phyloP scores from a whole-genome alignment of 2,329 filamentous ascomycete species.

The Sclerotinia sclerotiorum region DNA sequence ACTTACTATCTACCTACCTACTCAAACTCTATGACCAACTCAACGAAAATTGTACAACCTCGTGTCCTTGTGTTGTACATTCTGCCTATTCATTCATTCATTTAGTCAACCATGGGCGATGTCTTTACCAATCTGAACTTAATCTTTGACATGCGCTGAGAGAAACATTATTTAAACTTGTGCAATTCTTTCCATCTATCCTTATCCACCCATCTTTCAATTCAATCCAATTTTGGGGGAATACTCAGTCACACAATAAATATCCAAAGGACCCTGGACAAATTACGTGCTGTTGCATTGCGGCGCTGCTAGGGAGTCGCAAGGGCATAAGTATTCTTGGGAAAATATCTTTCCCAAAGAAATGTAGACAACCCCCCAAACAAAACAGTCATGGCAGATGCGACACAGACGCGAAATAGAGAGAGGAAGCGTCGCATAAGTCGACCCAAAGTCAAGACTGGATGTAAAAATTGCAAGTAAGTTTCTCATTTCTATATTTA shows the following conservation, averaged over 20 bases:
- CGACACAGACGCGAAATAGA: background rate
- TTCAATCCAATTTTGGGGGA: background rate
- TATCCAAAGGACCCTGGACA: background rate
- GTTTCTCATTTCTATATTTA: slow-evolving; percentile 33
- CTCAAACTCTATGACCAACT: slow-evolving; percentile 9
- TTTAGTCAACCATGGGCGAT: background rate
- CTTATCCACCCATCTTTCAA: background rate
- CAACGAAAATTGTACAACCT: slow-evolving; percentile 14
- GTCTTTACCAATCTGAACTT: background rate
- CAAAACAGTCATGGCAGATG: slow-evolving; percentile 22
- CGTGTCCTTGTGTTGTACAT: slow-evolving; percentile 15
- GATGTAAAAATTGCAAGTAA: slow-evolving; percentile 68
- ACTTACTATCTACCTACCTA: background rate
- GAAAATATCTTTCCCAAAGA: background rate
- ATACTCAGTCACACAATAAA: background rate
- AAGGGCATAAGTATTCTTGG: background rate
- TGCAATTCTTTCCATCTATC: background rate
- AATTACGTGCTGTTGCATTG: slow-evolving; percentile 7
- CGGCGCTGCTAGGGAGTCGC: background rate
- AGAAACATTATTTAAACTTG: background rate
- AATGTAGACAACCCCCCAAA: slow-evolving; percentile 13
- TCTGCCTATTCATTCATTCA: slow-evolving; percentile 21
- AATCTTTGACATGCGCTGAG: background rate
- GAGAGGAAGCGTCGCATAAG: slow-evolving; percentile 35
- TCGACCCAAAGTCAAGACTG: slow-evolving; percentile 60